phyloP scores from a whole-genome alignment of 1,284 basidiomycete genomes.

The Uromyces viciae-fabae region DNA sequence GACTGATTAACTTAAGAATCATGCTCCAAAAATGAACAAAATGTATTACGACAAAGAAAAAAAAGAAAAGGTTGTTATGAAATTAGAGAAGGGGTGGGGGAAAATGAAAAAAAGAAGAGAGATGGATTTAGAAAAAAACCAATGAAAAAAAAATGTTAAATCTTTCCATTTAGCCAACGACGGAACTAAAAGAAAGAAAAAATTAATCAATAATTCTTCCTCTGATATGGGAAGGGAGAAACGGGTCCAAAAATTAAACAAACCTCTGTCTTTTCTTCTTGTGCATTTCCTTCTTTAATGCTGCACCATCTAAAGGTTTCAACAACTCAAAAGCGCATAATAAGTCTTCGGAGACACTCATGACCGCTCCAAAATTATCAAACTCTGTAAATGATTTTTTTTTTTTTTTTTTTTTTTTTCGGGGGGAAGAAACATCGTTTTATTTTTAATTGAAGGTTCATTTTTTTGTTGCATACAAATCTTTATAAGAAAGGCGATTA shows the following conservation, averaged over 20 bases:
- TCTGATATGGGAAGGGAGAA: not conserved
- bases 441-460: not conserved
- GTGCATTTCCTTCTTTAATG: slow-evolving; percentile 96
- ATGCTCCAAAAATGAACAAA: no score
- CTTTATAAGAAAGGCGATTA: not conserved
- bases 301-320: slow-evolving; percentile 90
- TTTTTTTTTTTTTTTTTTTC: no score
- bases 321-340: slow-evolving; percentile 96
- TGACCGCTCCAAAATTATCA: slow-evolving; percentile 81
- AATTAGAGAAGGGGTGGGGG: slow-evolving; percentile 12
- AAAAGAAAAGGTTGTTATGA: not conserved
- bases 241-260: not conserved
- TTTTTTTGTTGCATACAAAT: not conserved
- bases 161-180: no score
- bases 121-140: not conserved
- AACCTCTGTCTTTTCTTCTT: slow-evolving; percentile 90
- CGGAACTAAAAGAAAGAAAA: not conserved
- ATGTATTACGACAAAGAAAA: no score
- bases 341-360: slow-evolving; percentile 91
- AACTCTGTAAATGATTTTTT: slow-evolving; percentile 65
- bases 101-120: not conserved
- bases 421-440: no score
- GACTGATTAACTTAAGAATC: no score
- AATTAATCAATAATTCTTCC: not conserved
- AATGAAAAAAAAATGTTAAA: no score